Evolutionary conservation across 768 basidiomycete species (phyloP).

Genomic region (Russula brevipes): DNA sequence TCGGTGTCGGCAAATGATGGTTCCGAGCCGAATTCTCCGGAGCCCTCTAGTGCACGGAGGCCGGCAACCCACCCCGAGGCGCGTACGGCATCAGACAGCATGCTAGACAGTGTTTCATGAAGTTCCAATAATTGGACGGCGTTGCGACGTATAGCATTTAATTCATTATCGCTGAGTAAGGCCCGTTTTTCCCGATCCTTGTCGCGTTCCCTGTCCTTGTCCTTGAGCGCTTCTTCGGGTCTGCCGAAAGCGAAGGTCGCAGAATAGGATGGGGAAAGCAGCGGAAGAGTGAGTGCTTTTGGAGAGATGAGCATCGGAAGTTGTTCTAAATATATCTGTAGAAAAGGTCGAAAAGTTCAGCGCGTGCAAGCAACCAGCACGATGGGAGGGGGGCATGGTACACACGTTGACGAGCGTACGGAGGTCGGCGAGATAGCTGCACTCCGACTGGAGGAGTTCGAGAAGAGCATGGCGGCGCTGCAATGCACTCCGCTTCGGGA

Average conservation of each 20-base stretch:
- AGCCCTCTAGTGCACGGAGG: constrained; percentile 4
- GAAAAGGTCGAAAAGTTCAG: constrained; percentile 1
- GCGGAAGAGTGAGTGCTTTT: constrained; percentile 9
- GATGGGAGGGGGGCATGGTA: not conserved
- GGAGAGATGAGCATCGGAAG: constrained; percentile 33
- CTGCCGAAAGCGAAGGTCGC: constrained; percentile 14
- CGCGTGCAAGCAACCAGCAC: not conserved
- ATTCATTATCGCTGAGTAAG: constrained; percentile 53
- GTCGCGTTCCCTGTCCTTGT: constrained; percentile 14
- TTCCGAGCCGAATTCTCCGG: constrained; percentile 7
- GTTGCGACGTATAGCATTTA: constrained; percentile 60
- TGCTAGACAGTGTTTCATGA: constrained; percentile 61
- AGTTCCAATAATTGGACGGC: constrained; percentile 59
- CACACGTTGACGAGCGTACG: constrained; percentile 68
- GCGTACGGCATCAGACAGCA: constrained; percentile 45
- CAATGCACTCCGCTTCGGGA: constrained; percentile 15
- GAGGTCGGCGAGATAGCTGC: constrained; percentile 75
- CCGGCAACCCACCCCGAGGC: constrained; percentile 45
- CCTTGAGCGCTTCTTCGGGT: constrained; percentile 9
- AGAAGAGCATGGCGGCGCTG: constrained; percentile 64
- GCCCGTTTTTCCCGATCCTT: constrained; percentile 38
- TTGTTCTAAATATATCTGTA: constrained; percentile 44
- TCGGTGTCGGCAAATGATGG: not conserved
- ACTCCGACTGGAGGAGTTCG: constrained; percentile 83
- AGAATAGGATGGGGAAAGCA: constrained; percentile 35